These are phyloP conservation scores for Phoma sp. DNA, from an alignment of 2,329 filamentous ascomycete genomes.

Conservation along the genomic window DNA sequence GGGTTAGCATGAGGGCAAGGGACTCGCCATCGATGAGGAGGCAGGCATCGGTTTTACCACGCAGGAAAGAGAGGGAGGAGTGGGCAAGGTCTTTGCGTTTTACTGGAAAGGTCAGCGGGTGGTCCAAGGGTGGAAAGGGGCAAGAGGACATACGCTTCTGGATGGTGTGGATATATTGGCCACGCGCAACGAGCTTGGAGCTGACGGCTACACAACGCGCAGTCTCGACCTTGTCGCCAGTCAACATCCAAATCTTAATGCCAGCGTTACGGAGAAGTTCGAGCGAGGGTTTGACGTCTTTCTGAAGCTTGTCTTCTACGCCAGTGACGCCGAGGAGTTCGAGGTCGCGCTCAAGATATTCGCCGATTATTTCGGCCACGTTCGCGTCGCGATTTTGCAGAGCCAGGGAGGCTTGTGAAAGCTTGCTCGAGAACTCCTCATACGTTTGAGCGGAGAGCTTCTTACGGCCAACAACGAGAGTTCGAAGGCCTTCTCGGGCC, in stretches of 20 bases:
- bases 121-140: neutral
- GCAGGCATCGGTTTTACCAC: conserved; percentile 83
- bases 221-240: conserved; percentile 97
- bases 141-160: conserved; percentile 61
- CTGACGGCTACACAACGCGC: conserved; percentile 94
- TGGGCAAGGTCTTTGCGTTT: conserved; percentile 84
- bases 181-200: conserved; percentile 89
- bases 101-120: conserved; percentile 49
- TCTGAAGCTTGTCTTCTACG: conserved; percentile 95
- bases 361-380: conserved; percentile 79
- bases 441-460: conserved; percentile 80
- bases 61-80: conserved; percentile 85
- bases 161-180: conserved; percentile 95
- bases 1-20: conserved; percentile 78
- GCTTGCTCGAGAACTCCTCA: conserved; percentile 74
- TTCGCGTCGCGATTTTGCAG: conserved; percentile 79
- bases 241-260: conserved; percentile 99
- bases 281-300: conserved; percentile 91
- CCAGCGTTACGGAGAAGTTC: conserved; percentile 95
- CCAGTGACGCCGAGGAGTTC: conserved; percentile 97
- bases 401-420: conserved; percentile 80
- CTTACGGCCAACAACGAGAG: conserved; percentile 92
- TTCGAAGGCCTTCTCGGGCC: conserved; percentile 94
- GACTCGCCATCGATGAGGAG: conserved; percentile 95
- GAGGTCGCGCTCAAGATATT: conserved; percentile 83